Base-by-base conservation (phyloP, 2,329 filamentous ascomycete species). In the Beauveria varroae region DNA sequence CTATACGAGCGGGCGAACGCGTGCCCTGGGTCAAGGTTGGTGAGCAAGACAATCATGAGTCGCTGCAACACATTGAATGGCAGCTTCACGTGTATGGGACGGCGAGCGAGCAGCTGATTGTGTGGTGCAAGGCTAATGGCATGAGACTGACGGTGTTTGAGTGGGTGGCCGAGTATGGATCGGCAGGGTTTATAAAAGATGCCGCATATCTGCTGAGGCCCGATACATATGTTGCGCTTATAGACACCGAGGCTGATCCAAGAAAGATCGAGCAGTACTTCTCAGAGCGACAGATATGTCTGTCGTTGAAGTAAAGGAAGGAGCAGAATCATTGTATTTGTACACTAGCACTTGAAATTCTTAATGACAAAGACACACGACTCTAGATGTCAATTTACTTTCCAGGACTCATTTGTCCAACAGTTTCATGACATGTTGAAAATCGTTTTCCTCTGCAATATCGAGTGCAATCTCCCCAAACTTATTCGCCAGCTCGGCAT, bases 31-130 rank as follows among this genome's bases (percentile, higher is more conserved):
- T 62, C 3, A 9, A 41, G 20, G n/a, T 57, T 1, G 40, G 41
- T 14, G 60, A 40, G 4, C 16, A 47, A 2, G 16, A 40, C 5
- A 62, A 62, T 28, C 43, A 57, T 16, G 40, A n/a, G 10, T 53
- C 60, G 6, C 54, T 62, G 4, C 47, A 41, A 1, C 24, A 57
- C 9, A 58, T 62, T 8, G 54, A 62, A 34, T 62, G 60, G 60
- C 60, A 62, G 18, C 9, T 62, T 12, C 60, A 62, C 6, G 60
- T 62, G 1, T 62, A 62, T 18, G 60, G 60, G n/a, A 40, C 20
- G 1, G 60, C 41, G 5, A 28, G 24, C 8, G 60, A 62, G 46
- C 26, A 20, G 3, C 14, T 62, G 40, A 30, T 16, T 3, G 28
- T 30, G 1, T 62, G 60, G 60, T 62, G 60, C 54, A 57, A 41